Percentiles rank a stretch among this genome's conserved stretches.
phyloP scores from a whole-genome alignment of 768 basidiomycete genomes.

The Phylloporus arenicola region DNA sequence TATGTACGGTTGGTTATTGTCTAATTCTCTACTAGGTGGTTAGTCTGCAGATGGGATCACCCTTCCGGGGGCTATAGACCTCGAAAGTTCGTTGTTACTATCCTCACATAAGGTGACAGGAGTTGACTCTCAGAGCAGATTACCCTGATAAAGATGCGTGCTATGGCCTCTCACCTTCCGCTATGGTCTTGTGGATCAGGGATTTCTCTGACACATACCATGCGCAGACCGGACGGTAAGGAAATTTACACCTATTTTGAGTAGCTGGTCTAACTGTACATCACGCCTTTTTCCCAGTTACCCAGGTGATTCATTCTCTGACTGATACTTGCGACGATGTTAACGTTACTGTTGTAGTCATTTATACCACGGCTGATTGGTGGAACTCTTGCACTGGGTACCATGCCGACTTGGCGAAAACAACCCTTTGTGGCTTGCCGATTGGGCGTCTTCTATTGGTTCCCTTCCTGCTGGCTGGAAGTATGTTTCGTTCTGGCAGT shows the following conservation, averaged over 20 bases:
- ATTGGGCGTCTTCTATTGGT: slow-evolving; percentile 44
- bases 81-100: slow-evolving; percentile 43
- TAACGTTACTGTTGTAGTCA: slow-evolving; percentile 32
- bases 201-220: slow-evolving; percentile 61
- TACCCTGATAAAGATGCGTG: slow-evolving; percentile 40
- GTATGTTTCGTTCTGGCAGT: slow-evolving; percentile 58
- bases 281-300: slow-evolving; percentile 27
- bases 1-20: background rate
- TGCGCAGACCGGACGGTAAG: slow-evolving; percentile 41
- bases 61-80: slow-evolving; percentile 59
- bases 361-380: slow-evolving; percentile 64
- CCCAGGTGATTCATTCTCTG: slow-evolving; percentile 29
- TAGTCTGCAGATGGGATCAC: slow-evolving; percentile 55
- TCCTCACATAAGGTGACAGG: background rate
- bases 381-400: slow-evolving; percentile 65
- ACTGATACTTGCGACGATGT: background rate
- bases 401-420: slow-evolving; percentile 43
- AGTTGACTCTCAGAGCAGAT: slow-evolving; percentile 30
- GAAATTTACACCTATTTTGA: background rate
- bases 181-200: slow-evolving; percentile 60
- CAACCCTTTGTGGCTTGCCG: slow-evolving; percentile 61
- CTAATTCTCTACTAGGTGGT: slow-evolving; percentile 33
- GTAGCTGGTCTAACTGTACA: background rate
- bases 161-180: slow-evolving; percentile 46
- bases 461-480: slow-evolving; percentile 56